phyloP scores from a whole-genome alignment of 2,329 filamentous ascomycete species.

The Pseudogymnoascus sp. region DNA sequence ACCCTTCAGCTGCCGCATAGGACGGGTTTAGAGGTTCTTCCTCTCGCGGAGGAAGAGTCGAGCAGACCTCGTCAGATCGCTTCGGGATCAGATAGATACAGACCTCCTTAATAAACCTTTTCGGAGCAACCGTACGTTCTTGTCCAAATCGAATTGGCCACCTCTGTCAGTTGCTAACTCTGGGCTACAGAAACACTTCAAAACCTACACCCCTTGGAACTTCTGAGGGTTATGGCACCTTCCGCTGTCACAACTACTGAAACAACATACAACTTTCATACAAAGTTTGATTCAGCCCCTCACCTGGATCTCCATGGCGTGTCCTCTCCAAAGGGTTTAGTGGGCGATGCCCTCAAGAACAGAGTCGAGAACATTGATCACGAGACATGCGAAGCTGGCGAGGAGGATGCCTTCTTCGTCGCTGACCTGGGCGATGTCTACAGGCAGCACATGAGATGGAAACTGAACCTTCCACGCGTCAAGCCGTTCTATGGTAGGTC shows the following conservation, averaged over 20 bases:
- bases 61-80: constrained; percentile 92
- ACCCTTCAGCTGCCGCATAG: constrained; percentile 98
- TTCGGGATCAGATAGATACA: constrained; percentile 85
- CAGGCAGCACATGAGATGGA: constrained; percentile 97
- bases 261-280: constrained; percentile 27
- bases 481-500: constrained; percentile 88
- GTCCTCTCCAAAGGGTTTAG: constrained; percentile 61
- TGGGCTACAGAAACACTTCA: constrained; percentile 10
- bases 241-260: constrained; percentile 50
- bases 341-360: constrained; percentile 77
- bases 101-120: constrained; percentile 75
- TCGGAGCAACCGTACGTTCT: constrained; percentile 17
- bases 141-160: background rate
- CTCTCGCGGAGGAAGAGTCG: constrained; percentile 99
- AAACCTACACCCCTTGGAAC: constrained; percentile 1
- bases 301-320: constrained; percentile 24
- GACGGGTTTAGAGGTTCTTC: constrained; percentile 96
- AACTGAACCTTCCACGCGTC: constrained; percentile 82
- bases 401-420: constrained; percentile 97
- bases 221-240: constrained; percentile 51
- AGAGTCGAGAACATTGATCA: constrained; percentile 78
- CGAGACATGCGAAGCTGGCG: constrained; percentile 80
- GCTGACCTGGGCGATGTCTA: constrained; percentile 97
- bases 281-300: constrained; percentile 23
- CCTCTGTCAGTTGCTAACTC: background rate